Percentiles rank a stretch among this genome's conserved stretches.
phyloP scores from a whole-genome alignment of 2,329 filamentous ascomycete genomes.

The Cyclaneusma minus region DNA sequence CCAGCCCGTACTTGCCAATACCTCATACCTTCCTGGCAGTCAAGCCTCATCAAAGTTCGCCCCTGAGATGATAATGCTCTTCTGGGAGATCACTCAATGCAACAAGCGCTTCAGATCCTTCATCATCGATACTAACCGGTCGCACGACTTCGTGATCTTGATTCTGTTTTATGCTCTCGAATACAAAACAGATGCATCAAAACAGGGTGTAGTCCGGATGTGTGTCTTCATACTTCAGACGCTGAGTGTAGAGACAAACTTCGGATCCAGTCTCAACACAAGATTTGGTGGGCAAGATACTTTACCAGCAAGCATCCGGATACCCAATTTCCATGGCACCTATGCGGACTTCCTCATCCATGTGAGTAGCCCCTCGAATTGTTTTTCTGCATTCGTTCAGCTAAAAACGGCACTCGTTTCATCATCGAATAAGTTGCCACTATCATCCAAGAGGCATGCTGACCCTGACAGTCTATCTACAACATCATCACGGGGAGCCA shows the following conservation, averaged over 20 bases:
- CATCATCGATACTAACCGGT: constrained; percentile 87
- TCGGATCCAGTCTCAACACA: constrained; percentile 81
- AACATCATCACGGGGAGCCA: constrained; percentile 82
- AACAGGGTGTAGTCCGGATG: constrained; percentile 89
- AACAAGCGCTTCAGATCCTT: constrained; percentile 95
- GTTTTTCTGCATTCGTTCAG: too few relatives aligned
- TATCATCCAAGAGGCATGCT: constrained; percentile 1
- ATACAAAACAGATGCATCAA: constrained; percentile 69
- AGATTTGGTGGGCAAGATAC: constrained; percentile 79
- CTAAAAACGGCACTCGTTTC: too few relatives aligned
- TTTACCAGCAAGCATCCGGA: constrained; percentile 64
- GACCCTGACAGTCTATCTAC: constrained; percentile 93
- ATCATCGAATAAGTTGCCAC: constrained; percentile 2
- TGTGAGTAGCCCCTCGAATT: constrained; percentile 32
- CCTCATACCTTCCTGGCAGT: constrained; percentile 74
- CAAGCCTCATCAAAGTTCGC: constrained; percentile 73
- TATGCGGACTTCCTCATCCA: constrained; percentile 92
- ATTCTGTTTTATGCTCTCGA: constrained; percentile 88
- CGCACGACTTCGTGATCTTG: constrained; percentile 83
- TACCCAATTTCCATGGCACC: constrained; percentile 71
- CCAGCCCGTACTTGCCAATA: constrained; percentile 78
- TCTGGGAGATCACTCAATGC: constrained; percentile 94
- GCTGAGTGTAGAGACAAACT: constrained; percentile 80
- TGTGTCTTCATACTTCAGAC: constrained; percentile 96
- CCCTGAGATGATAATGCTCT: constrained; percentile 90